Conservation (phyloP, 306 rosid species). For the Lathyrus tuberosus region DNA sequence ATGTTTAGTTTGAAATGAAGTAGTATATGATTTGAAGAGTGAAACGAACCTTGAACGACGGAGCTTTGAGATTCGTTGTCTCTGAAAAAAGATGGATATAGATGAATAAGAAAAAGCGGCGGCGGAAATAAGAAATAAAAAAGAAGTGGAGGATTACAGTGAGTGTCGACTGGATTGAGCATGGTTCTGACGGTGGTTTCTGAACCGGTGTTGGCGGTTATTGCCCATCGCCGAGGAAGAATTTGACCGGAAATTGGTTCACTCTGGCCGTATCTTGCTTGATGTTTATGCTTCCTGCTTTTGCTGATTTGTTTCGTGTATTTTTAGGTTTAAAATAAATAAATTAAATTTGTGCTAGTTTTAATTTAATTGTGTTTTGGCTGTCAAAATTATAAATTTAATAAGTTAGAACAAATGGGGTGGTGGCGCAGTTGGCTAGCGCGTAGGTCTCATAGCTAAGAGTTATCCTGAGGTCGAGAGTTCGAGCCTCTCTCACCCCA, state of each 20-base stretch:
- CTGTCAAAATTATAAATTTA: too few species aligned
- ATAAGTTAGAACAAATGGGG: too few species aligned
- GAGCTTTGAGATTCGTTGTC: conserved; percentile 59
- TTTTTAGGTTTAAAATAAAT: neutral
- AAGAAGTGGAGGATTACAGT: conserved; percentile 38
- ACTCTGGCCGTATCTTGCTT: neutral
- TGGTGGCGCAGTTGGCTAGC: too few species aligned
- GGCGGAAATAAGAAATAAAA: neutral
- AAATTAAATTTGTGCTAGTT: too few species aligned
- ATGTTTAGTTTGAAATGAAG: neutral
- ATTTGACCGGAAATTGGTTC: neutral
- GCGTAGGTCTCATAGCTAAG: too few species aligned
- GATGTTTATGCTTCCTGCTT: neutral
- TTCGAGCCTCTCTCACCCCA: too few species aligned
- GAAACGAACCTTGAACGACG: conserved; percentile 56
- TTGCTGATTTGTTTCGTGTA: too few species aligned
- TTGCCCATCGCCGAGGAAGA: conserved; percentile 53
- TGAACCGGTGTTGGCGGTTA: conserved; percentile 64
- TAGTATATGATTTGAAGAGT: neutral
- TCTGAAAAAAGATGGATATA: conserved; percentile 42
- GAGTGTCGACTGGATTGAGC: conserved; percentile 60
- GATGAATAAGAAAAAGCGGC: conserved; percentile 18
- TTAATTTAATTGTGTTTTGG: too few species aligned
- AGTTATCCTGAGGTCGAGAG: too few species aligned
- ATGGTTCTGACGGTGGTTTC: conserved; percentile 52